Evolutionary conservation across 768 basidiomycete species (phyloP).

Genomic region (Termitomyces sp.): DNA sequence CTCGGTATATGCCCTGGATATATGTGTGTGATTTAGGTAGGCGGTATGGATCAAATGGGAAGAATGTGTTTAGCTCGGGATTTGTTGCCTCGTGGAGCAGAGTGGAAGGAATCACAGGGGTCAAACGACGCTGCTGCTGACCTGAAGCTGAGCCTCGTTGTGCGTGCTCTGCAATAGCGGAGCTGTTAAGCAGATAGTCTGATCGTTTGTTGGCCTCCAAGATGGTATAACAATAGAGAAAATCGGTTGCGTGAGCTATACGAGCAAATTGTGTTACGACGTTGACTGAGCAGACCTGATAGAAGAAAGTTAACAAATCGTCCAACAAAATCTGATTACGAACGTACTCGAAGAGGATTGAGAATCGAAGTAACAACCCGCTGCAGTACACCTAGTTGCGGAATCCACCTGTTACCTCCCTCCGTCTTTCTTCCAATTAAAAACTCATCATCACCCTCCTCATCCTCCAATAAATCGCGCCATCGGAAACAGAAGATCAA

Average conservation of each 20-base stretch:
- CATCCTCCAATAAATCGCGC: conserved; percentile 75
- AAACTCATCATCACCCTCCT: conserved; percentile 47
- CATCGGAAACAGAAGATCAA: conserved; percentile 98
- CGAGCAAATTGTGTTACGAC: conserved; percentile 94
- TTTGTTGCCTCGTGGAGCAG: conserved; percentile 34
- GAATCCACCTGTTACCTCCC: conserved; percentile 72
- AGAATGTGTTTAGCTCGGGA: conserved; percentile 85
- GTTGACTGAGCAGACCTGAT: conserved; percentile 80
- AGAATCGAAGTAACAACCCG: conserved; percentile 74
- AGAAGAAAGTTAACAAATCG: conserved; percentile 1
- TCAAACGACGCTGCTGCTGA: neutral
- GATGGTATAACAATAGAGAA: conserved; percentile 92
- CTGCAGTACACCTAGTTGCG: conserved; percentile 71
- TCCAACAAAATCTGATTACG: neutral
- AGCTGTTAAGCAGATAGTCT: conserved; percentile 33
- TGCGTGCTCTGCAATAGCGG: conserved; percentile 11
- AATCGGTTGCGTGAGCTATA: conserved; percentile 83
- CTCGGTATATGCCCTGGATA: conserved; percentile 81
- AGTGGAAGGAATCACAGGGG: conserved; percentile 14
- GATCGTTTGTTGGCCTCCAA: conserved; percentile 82
- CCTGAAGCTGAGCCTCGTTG: neutral
- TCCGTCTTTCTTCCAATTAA: conserved; percentile 14
- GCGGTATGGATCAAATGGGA: conserved; percentile 97
- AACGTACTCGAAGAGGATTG: conserved; percentile 81
- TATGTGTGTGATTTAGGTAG: conserved; percentile 73